phyloP scores from a whole-genome alignment of 306 rosid genomes.

The Potentilla sterilis region DNA sequence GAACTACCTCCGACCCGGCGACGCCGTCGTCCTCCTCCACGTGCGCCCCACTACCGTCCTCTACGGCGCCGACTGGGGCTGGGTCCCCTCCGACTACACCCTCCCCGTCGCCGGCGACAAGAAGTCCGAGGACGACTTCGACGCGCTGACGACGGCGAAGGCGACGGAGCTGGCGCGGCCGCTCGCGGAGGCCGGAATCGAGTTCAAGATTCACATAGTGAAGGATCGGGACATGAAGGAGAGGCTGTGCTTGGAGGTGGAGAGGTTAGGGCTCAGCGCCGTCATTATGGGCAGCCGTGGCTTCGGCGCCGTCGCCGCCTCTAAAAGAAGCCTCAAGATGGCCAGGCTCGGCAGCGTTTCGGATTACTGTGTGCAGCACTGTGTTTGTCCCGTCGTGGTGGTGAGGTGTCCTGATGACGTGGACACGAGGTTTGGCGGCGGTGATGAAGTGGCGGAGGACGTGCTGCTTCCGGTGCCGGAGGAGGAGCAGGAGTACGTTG shows the following conservation, averaged over 20 bases:
- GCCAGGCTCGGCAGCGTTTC: conserved; percentile 82
- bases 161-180: conserved; percentile 66
- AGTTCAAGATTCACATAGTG: conserved; percentile 80
- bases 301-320: conserved; percentile 58
- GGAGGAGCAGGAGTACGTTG: conserved; percentile 70
- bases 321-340: conserved; percentile 42
- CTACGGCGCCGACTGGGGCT: conserved; percentile 97
- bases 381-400: conserved; percentile 88
- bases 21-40: conserved; percentile 81
- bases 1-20: conserved; percentile 85
- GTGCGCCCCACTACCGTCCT: conserved; percentile 79
- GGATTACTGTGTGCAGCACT: conserved; percentile 85
- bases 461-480: conserved; percentile 75
- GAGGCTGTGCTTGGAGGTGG: conserved; percentile 88
- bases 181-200: conserved; percentile 61
- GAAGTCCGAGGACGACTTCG: conserved; percentile 70
- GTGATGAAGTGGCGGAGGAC: conserved; percentile 15
- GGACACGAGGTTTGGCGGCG: conserved; percentile 3
- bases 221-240: conserved; percentile 95
- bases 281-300: conserved; percentile 96
- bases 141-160: conserved; percentile 61
- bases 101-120: conserved; percentile 41
- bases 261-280: conserved; percentile 83
- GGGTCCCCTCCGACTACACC: conserved; percentile 54
- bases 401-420: conserved; percentile 50